Evolutionary conservation across 495 filamentous ascomycete genomes (phyloP), one percentile per base, ranked within the genome.

Genomic region (Trypethelium eluteriae): DNA sequence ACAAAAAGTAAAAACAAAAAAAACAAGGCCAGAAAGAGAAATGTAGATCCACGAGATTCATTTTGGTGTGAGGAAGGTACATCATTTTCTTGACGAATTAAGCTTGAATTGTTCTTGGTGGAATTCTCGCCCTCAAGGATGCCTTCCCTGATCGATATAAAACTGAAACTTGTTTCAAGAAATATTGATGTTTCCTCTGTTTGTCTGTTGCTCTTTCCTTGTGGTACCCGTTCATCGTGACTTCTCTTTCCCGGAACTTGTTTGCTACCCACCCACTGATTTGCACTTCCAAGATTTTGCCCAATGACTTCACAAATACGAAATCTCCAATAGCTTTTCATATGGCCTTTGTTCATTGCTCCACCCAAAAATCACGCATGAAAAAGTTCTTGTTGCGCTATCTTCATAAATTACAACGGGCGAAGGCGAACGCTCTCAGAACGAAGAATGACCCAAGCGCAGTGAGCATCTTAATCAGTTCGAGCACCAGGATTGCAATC

Each of bases 401-500:
- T 18, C 12, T 25, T 11, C 14, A 36, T 14, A 36, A 36, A 9
- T 14, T 59, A 10, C 53, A 7, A 32, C 6, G 32, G 25, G 36
- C 53, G 1, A 59, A 36, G 18, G 32, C 53, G 18, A 59, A 36
- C 34, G 32, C 32, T 3, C 36, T 34, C 25, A 59, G 3, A 2
- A 59, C 25, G 32, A 59, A 36, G 53, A 9, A 59, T 32, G 6
- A 59, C 7, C 25, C 32, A 34, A 36, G 53, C 32, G 53, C 53
- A 10, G 53, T 59, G 25, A 59, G 25, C 7, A 59, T 59, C 32
- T 14, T 59, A 32, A 36, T 59, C 53, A 59, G 53, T 32, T 59
- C 53, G 3, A 36, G 53, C 18, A 36, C 53, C 36, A 59, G 53
- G 32, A 36, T 59, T 14, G 53, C 53, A 5, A 59, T 59, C 32